Evolutionary conservation across 352 stramenopile genomes (phyloP).

Genomic region (Pythium periplocum): DNA sequence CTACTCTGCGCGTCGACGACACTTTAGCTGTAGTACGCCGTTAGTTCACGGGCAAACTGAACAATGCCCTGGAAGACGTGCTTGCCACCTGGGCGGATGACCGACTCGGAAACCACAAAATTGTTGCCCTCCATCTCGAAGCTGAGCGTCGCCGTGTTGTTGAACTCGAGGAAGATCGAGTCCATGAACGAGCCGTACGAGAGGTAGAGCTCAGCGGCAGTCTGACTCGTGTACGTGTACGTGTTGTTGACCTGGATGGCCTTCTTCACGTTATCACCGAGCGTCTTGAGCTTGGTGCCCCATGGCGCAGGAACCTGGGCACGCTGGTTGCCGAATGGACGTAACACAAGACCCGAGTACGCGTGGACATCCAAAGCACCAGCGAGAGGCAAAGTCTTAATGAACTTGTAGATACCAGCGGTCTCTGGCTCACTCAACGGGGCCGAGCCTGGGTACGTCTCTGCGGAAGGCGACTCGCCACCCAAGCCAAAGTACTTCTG

Average conservation of each 20-base stretch:
- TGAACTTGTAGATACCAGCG: constrained; percentile 21
- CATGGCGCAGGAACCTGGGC: constrained; percentile 15
- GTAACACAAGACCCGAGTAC: constrained; percentile 23
- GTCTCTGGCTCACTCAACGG: constrained; percentile 28
- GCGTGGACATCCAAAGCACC: constrained; percentile 25
- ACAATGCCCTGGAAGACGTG: constrained; percentile 22
- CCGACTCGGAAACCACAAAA: constrained; percentile 13
- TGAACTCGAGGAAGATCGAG: constrained; percentile 26
- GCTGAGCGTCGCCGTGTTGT: constrained; percentile 22
- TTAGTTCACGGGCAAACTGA: constrained; percentile 18
- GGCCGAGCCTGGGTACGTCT: constrained; percentile 22
- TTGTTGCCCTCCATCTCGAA: constrained; percentile 27
- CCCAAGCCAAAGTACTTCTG: constrained; percentile 19
- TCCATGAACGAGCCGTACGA: constrained; percentile 30
- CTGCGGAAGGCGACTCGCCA: constrained; percentile 8
- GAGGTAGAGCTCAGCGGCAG: constrained; percentile 19
- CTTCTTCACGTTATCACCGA: constrained; percentile 22
- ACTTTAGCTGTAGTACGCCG: constrained; percentile 11
- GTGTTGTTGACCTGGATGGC: constrained; percentile 20
- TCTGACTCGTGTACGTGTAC: constrained; percentile 18
- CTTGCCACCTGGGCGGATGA: constrained; percentile 20
- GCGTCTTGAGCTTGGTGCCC: constrained; percentile 19
- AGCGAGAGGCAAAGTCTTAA: constrained; percentile 21
- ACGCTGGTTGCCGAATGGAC: constrained; percentile 21
- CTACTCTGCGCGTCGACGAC: no score